Evolutionary conservation across 1,139 yeast species (phyloP), one percentile per base, ranked within the genome.

Genomic region (Torulaspora pretoriensis): DNA sequence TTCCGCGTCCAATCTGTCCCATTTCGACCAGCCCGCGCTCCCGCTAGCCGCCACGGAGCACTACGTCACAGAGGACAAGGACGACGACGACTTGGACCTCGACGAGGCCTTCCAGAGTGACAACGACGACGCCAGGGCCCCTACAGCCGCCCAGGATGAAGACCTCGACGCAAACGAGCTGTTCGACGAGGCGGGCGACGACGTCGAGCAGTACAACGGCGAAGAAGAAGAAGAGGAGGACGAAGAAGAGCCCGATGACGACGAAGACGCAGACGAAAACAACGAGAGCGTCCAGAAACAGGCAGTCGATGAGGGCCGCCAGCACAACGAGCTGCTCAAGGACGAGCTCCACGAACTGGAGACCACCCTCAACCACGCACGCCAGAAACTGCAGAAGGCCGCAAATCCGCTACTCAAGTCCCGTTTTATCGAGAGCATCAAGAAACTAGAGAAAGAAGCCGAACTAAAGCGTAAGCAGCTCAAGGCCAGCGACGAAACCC

Each of bases 341-440:
- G 97, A 90, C 63, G 97, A 90, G 63, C 81, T 94, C 43, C 70
- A 75, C 10, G 98, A 94, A 60, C 72, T 94, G 51, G 90, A 86
- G 59, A 70, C 78, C 34, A 90, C 92, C 0, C 85, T 94, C 45
- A 80, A 77, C 43, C 81, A 81, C 56, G 92, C 90, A 59, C 80
- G 79, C 60, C 75, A 75, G 43, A 92, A 87, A 55, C 77, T 88
- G 40, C 78, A 75, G 13, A 82, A 83, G 47, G 90, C 95, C 1
- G 80, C 90, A 29, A 89, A 89, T 63, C 90, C 90, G 57, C 83
- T 92, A 70, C 75, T 92, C 79, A 81, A 83, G 63, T 86, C 84
- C 68, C 83, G 97, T 68, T 85, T 89, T 63, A 77, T 83, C 57
- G 94, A 85, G 54, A 88, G 87, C 45, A 84, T 88, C 48, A 77